These are phyloP conservation scores for Scleroderma bovista DNA, from an alignment of 768 basidiomycete species.

Conservation along the genomic window DNA sequence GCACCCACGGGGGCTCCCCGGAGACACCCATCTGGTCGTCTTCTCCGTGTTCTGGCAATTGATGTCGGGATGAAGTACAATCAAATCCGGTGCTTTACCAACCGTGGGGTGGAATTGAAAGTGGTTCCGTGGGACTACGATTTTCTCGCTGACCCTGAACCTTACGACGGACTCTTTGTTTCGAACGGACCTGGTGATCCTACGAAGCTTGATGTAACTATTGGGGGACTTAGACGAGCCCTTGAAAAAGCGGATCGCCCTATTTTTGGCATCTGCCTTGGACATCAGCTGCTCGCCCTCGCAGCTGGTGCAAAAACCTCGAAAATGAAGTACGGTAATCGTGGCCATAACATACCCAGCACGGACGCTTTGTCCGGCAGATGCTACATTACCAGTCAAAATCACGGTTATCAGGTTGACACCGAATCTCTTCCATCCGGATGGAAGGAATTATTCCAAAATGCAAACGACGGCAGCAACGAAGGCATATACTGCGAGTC, in stretches of 20 bases:
- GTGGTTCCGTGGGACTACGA: constrained; percentile 98
- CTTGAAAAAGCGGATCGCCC: constrained; percentile 74
- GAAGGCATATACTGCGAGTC: constrained; percentile 93
- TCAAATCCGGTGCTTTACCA: constrained; percentile 93
- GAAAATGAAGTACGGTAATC: constrained; percentile 99
- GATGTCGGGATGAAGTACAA: constrained; percentile 99
- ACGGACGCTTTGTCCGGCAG: constrained; percentile 89
- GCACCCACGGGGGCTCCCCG: constrained; percentile 49
- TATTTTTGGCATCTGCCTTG: constrained; percentile 98
- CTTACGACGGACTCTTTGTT: constrained; percentile 91
- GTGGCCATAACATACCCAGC: constrained; percentile 98
- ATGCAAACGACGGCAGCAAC: constrained; percentile 96
- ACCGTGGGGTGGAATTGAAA: constrained; percentile 91
- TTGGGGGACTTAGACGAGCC: constrained; percentile 57
- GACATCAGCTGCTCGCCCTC: constrained; percentile 93
- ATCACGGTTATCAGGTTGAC: constrained; percentile 97
- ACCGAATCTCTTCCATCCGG: constrained; percentile 66
- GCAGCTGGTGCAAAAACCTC: constrained; percentile 92
- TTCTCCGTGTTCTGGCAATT: constrained; percentile 79
- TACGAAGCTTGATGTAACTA: constrained; percentile 70
- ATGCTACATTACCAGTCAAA: constrained; percentile 99
- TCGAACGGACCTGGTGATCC: constrained; percentile 99
- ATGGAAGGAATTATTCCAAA: constrained; percentile 93
- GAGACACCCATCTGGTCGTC: constrained; percentile 73
- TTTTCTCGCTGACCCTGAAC: constrained; percentile 70